Evolutionary conservation across 768 basidiomycete genomes (phyloP), one percentile per base, ranked within the genome.

Genomic region (Lactarius tabidus): DNA sequence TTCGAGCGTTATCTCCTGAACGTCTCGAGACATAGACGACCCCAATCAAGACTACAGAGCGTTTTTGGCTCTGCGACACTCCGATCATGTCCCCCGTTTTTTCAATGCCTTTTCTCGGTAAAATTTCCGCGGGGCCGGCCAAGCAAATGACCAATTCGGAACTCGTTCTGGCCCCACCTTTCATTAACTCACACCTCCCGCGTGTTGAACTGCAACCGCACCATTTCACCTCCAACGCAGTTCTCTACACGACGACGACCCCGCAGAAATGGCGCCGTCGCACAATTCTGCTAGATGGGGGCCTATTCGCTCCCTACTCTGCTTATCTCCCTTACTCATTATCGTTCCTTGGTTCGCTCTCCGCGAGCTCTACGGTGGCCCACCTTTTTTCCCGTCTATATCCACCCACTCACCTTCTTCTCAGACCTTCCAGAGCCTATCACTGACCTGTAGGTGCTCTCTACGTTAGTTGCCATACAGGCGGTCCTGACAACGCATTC

Each of bases 301-400:
- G 15, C 81, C 83, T 28, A 71, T 82, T 65, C 80, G 80, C 61
- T 88, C 87, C 23, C 71, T 87, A 48, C 70, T 87, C 41, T 77
- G 74, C 0, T 72, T 89, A n/a, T 72, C 79, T 0, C 86, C 87
- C 0, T 73, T 87, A 10, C 75, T 89, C 38, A 70, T 89, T 52
- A 74, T 75, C 10, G 75, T 80, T 1, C 82, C 83, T 0, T 78
- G 78, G 70, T 69, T 80, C 41, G 77, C 84, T 2, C 71, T 82
- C 81, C 85, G 69, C 20, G 31, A 57, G 23, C 69, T 70, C 64
- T 68, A 70, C 28, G 57, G 71, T 72, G 45, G 38, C 29, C 14
- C 9, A 20, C 41, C 9, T 18, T 5, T 18, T 15, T 48, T 31
- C 6, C 33, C 18, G 17, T 33, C 26, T 28, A 28, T 33, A 0